Percentiles rank a stretch among this genome's conserved stretches.
phyloP scores from a whole-genome alignment of 2,329 filamentous ascomycete species.

The Ophiostoma perfectum region DNA sequence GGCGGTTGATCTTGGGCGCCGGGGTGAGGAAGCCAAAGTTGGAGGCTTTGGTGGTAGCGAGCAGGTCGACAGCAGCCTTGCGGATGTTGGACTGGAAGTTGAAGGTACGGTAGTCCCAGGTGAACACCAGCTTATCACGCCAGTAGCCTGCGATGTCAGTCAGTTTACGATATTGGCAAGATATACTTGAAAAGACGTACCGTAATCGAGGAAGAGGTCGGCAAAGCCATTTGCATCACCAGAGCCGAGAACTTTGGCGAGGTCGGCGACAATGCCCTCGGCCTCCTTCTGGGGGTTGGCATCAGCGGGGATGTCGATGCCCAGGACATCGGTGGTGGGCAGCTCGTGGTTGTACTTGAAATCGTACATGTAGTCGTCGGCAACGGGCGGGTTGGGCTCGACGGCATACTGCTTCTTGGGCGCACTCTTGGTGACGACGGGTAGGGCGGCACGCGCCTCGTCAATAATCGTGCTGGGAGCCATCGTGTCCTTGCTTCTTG shows the following conservation, averaged over 20 bases:
- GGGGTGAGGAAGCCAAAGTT: conserved; percentile 31
- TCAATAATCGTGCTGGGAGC: conserved; percentile 19
- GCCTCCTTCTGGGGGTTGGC: conserved; percentile 19
- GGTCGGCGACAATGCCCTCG: conserved; percentile 13
- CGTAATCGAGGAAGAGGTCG: not conserved
- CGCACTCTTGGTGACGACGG: conserved; percentile 12
- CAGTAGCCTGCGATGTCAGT: conserved; percentile 28
- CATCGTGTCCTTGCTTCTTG: not conserved
- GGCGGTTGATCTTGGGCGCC: conserved; percentile 27
- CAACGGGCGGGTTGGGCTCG: conserved; percentile 30
- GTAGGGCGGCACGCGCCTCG: conserved; percentile 11
- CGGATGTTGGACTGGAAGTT: conserved; percentile 33
- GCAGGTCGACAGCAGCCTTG: conserved; percentile 34
- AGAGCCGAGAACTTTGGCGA: conserved; percentile 8
- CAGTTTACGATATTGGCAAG: too few species aligned
- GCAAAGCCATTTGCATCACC: conserved; percentile 31
- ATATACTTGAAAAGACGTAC: not conserved
- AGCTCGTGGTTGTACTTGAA: conserved; percentile 39
- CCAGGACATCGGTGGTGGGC: conserved; percentile 29
- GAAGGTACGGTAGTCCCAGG: conserved; percentile 36
- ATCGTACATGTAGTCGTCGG: conserved; percentile 39
- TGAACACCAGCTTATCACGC: conserved; percentile 36
- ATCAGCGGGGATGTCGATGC: conserved; percentile 16
- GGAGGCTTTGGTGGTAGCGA: conserved; percentile 30
- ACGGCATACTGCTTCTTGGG: conserved; percentile 19